Base-by-base conservation (phyloP, 495 filamentous ascomycete species). In the Hypoxylon intermedium region DNA sequence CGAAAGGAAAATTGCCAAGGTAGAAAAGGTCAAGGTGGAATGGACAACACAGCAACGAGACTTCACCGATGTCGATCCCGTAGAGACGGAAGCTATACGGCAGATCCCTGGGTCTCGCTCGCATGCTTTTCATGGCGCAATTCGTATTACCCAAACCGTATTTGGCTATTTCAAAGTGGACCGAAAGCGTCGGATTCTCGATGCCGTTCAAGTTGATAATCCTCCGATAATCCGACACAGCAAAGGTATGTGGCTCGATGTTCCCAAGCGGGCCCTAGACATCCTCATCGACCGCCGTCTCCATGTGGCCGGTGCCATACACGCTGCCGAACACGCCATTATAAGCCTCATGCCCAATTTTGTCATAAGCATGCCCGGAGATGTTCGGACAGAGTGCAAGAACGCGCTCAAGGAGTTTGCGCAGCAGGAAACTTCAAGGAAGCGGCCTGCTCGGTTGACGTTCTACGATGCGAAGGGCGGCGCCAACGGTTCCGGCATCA, bases 161-260 rank as follows among this genome's bases (percentile, higher is more conserved):
- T 98, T 95, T 69, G 95, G 95, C 13, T 99, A 92, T 79, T 97
- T 97, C 82, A 98, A 97, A 69, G 74, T 97, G 33, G 91, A 97
- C 73, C 88, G 87, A 65, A 82, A 83, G 46, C 82, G 87, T 34
- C 85, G 89, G 19, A 87, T 98, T 43, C 88, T 98, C 40, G 94
- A 98, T 68, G 93, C 94, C 23, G 88, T 97, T 2, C 83, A 90
- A 34, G 92, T 98, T 13, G 89, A 96, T 62, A 96, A 97, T 68
- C 94, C 94, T 6, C 93, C 94, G 11, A 90, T 97, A 48, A 80
- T 93, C 24, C 83, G 91, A 37, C 78, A 86, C 62, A 88, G 83
- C 47, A 96, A 96, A 69, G 94, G 93, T 42, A 92, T 96, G 89
- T 98, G 94, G 94, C 85, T 98, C 18, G 93, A 98, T 67, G 86